Base-by-base conservation (phyloP, 192 early-diverging fungal species). In the Podila horticola region DNA sequence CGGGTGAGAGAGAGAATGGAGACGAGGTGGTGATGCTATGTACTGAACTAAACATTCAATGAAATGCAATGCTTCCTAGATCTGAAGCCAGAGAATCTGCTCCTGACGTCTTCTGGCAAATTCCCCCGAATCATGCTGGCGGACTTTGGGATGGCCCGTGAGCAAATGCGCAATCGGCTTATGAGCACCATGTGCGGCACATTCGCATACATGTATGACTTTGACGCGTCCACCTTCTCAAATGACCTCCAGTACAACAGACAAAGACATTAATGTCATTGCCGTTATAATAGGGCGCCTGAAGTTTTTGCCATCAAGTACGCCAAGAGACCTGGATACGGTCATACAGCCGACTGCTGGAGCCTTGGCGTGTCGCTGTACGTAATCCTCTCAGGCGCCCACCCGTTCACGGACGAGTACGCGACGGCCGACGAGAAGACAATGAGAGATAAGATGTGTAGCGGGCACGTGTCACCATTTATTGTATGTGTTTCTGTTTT, bases 131-230 rank as follows among this genome's bases (percentile, higher is more conserved):
- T 95, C 64, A 90, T 95, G 89, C 88, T 97, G 52, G 91, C 93
- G 5, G 96, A 97, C 74, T 97, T 97, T 87, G 96, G 96, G 15
- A 88, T 97, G 84, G 95, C 96, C 55, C 93, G 93, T 69, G 91
- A 93, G 29, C 86, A 92, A 28, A 90, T 86, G n/a, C 88, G 91
- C 49, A 85, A 90, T 45, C 83, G 88, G 70, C 86, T 92, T 15
- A 94, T 97, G 94, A 92, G 86, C 68, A 97, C 96, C 20, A 94
- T 95, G 82, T 97, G 96, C 75, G 95, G 95, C 0, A 97, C 95
- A 10, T 92, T 94, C 52, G 89, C 90, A 26, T 75, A 75, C 38
- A 75, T 83, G 74, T 72, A 67, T 34, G 63, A 38, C 11, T 17
- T 17, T 45, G 41, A 17, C 8, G 11, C 0, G 41, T 4, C 41